Base-by-base conservation (phyloP, 1,284 basidiomycete species). In the Inonotus hispidus region DNA sequence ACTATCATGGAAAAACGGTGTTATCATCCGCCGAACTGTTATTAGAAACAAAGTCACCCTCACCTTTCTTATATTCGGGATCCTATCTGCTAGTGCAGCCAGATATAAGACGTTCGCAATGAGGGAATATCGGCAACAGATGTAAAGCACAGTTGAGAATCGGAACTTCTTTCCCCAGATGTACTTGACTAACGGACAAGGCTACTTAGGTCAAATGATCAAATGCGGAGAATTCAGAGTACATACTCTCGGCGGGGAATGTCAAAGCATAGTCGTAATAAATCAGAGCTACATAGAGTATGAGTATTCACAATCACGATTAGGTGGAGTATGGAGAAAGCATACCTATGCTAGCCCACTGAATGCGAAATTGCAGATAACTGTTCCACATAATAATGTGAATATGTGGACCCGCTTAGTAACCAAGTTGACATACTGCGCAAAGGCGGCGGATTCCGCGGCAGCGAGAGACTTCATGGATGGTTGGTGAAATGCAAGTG, bases 291-390 rank as follows among this genome's bases (percentile, higher is more conserved):
- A n/a, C 6, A 14, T 13, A 27, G 19, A 21, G 7, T 53, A 6
- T 37, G 16, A 16, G 11, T 13, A 55, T 35, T 29, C 27, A 45
- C 32, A 55, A 37, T 13, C 7, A 39, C 4, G n/a, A 10, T 25
- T 13, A 29, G 7, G 16, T 38, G 3, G 27, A 23, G n/a, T n/a
- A 35, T 8, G 13, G 16, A 23, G 10, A 45, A 23, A 3, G 29
- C 55, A n/a, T 21, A 56, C 55, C 55, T 43, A 56, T 56, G 45
- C 55, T 56, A 7, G 55, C 23, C 39, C 41, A 56, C n/a, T 56
- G 55, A 10, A 56, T 56, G 14, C 55, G 39, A 19, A 45, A 56
- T 39, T 56, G 41, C 13, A 56, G 27, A 23, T 27, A 56, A 21
- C 55, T 56, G 37, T 32, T 32, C 32, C 3, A n/a, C n/a, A 32